Evolutionary conservation across 2,329 filamentous ascomycete species (phyloP).

Genomic region (Cladosporium sp.): DNA sequence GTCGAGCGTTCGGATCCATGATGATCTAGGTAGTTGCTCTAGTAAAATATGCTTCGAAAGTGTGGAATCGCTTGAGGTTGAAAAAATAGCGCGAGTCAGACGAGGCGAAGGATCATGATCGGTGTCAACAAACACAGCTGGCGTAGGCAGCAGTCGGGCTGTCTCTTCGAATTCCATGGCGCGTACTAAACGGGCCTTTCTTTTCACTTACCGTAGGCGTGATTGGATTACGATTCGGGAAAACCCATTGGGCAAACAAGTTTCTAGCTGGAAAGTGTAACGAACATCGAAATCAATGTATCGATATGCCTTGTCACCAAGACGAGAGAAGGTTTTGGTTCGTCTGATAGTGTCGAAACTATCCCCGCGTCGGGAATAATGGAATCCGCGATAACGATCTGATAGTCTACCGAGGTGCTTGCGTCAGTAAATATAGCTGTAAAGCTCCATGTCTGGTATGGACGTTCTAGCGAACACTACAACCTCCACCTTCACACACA

Average conservation of each 20-base stretch:
- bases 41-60: background rate
- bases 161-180: background rate
- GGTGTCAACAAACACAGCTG: background rate
- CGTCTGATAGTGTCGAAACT: background rate
- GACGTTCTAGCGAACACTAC: background rate
- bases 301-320: background rate
- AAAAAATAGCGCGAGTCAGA: background rate
- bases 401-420: background rate
- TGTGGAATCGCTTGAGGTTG: background rate
- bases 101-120: background rate
- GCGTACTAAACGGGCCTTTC: background rate
- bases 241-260: background rate
- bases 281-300: background rate
- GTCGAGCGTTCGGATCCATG: constrained; percentile 1
- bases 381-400: background rate
- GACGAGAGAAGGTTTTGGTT: background rate
- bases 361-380: background rate
- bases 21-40: background rate
- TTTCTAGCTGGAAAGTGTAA: background rate
- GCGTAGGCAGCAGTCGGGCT: constrained; percentile 4
- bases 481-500: background rate
- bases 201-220: background rate
- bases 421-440: constrained; percentile 1
- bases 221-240: background rate
- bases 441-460: background rate